These are phyloP conservation scores for Fusarium torulosum DNA, from an alignment of 2,329 filamentous ascomycete genomes.

Conservation along the genomic window DNA sequence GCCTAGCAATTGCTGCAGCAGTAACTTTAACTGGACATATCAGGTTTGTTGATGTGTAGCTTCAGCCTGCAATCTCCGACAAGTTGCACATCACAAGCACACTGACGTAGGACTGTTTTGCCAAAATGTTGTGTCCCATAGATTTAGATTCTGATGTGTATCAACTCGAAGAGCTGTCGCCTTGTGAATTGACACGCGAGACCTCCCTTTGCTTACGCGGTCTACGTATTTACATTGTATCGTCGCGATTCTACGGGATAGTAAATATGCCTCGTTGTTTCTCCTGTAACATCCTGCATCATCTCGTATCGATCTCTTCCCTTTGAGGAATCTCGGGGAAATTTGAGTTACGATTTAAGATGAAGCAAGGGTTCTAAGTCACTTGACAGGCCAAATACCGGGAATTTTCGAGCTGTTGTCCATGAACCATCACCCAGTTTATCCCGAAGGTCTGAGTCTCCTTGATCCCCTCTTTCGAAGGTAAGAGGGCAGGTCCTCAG, in stretches of 20 bases:
- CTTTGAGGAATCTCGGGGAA: slow-evolving; percentile 27
- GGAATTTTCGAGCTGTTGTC: slow-evolving; percentile 10
- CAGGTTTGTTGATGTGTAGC: slow-evolving; percentile 3
- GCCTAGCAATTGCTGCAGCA: neutral
- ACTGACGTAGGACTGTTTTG: slow-evolving; percentile 21
- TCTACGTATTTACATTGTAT: slow-evolving; percentile 2
- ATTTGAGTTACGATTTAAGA: slow-evolving; percentile 11
- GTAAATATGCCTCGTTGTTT: slow-evolving; percentile 30
- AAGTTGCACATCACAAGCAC: slow-evolving; percentile 2
- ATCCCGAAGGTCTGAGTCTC: neutral
- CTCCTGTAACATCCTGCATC: slow-evolving; percentile 17
- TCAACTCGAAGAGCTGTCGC: slow-evolving; percentile 16
- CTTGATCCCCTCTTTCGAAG: neutral
- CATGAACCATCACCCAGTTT: slow-evolving; percentile 4
- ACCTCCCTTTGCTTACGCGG: slow-evolving; percentile 30
- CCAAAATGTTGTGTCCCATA: slow-evolving; percentile 11
- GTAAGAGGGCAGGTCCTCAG: slow-evolving; percentile 13
- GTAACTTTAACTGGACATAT: neutral
- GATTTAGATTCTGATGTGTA: slow-evolving; percentile 31
- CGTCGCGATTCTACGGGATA: slow-evolving; percentile 37
- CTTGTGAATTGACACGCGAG: slow-evolving; percentile 25
- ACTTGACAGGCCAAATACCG: slow-evolving; percentile 26
- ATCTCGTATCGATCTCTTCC: slow-evolving; percentile 29
- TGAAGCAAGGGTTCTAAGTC: slow-evolving; percentile 23
- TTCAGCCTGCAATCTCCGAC: neutral